Evolutionary conservation across 2,329 filamentous ascomycete species (phyloP).

Genomic region (Colletotrichum echinochloae): DNA sequence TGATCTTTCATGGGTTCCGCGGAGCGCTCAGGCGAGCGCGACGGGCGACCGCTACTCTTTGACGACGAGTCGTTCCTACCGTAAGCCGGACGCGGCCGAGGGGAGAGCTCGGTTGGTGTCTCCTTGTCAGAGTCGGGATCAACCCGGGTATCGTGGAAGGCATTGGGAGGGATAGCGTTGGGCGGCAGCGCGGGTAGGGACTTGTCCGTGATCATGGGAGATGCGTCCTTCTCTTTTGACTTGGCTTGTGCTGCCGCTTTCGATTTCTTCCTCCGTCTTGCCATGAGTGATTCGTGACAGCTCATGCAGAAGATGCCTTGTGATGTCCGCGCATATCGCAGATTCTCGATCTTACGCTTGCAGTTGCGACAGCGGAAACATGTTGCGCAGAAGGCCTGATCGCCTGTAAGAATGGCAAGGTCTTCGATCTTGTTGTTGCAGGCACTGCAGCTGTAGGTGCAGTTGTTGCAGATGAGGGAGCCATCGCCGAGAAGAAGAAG

Average conservation of each 20-base stretch:
- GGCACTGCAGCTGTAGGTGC: slow-evolving; percentile 97
- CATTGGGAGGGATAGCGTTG: slow-evolving; percentile 72
- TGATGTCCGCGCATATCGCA: slow-evolving; percentile 96
- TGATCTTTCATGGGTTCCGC: slow-evolving; percentile 62
- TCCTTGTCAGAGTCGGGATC: slow-evolving; percentile 69
- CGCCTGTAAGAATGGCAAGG: slow-evolving; percentile 94
- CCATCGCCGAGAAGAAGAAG: slow-evolving; percentile 96
- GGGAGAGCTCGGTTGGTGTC: slow-evolving; percentile 77
- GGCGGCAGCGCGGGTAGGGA: slow-evolving; percentile 91
- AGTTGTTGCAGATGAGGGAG: slow-evolving; percentile 98
- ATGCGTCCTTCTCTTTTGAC: slow-evolving; percentile 71
- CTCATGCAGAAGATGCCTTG: slow-evolving; percentile 99
- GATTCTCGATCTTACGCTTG: slow-evolving; percentile 98
- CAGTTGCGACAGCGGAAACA: slow-evolving; percentile 98
- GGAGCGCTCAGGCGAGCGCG: slow-evolving; percentile 66
- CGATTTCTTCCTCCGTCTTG: slow-evolving; percentile 86
- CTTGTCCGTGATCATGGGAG: slow-evolving; percentile 84
- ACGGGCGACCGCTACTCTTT: slow-evolving; percentile 63
- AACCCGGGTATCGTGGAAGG: slow-evolving; percentile 71
- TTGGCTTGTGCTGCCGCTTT: slow-evolving; percentile 74
- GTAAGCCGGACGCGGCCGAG: slow-evolving; percentile 67
- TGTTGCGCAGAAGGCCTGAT: slow-evolving; percentile 96
- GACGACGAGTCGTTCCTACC: slow-evolving; percentile 66
- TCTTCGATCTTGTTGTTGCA: slow-evolving; percentile 99
- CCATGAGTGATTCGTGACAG: slow-evolving; percentile 97